These are phyloP conservation scores for Sabuloglossum arenarium DNA, from an alignment of 495 filamentous ascomycete genomes.

Conservation along the genomic window DNA sequence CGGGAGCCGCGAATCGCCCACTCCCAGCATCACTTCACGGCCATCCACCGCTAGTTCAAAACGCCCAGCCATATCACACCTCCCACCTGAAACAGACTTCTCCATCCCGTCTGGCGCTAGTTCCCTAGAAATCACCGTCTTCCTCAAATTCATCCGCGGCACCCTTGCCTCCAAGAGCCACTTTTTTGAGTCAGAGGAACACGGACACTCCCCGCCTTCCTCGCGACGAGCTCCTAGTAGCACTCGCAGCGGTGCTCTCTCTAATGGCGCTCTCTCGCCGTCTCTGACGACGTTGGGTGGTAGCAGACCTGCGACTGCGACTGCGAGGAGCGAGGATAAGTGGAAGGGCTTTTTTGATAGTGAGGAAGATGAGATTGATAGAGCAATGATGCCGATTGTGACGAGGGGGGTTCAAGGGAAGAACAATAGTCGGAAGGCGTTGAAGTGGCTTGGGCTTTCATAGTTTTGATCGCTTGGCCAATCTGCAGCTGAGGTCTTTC, in stretches of 20 bases:
- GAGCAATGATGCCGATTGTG: background rate
- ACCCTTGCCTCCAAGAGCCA: conserved; percentile 8
- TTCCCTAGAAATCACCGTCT: conserved; percentile 9
- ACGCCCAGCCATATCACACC: background rate
- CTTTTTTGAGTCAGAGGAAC: conserved; percentile 9
- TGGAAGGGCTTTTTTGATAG: background rate
- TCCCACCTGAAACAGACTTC: conserved; percentile 9
- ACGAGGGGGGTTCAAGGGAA: conserved; percentile 9
- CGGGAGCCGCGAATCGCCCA: background rate
- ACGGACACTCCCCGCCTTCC: background rate
- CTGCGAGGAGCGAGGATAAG: background rate
- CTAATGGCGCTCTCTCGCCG: background rate
- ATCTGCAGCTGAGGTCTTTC: conserved; percentile 1
- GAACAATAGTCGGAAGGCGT: conserved; percentile 12
- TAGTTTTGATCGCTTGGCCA: conserved; percentile 5
- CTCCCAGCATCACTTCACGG: background rate
- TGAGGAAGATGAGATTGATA: conserved; percentile 10
- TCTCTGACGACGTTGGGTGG: background rate
- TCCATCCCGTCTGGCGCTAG: conserved; percentile 11
- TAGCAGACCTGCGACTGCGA: background rate
- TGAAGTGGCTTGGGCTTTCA: conserved; percentile 14
- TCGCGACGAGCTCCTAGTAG: background rate
- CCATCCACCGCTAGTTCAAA: background rate
- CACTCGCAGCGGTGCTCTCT: background rate
- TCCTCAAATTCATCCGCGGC: conserved; percentile 10